Evolutionary conservation across 2,329 filamentous ascomycete genomes (phyloP).

Genomic region (Talaromyces sp.): DNA sequence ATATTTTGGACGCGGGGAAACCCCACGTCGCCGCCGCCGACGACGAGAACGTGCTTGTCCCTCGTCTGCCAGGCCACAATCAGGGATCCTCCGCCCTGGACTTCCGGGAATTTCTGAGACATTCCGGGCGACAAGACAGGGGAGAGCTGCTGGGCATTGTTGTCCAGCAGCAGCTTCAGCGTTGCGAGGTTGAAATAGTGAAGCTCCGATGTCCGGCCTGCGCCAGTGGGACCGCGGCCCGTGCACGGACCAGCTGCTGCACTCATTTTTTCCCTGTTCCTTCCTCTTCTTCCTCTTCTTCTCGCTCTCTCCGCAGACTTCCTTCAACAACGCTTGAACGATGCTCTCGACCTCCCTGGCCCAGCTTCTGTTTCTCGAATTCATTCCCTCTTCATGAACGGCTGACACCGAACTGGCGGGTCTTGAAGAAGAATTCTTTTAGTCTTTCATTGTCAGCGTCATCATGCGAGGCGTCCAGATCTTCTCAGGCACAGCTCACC

Average conservation of each 20-base stretch:
- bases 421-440: background rate
- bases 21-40: slow-evolving; percentile 88
- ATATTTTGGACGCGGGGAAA: slow-evolving; percentile 1
- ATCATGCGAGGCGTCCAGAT: slow-evolving; percentile 62
- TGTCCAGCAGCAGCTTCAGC: background rate
- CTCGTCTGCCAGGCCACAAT: slow-evolving; percentile 95
- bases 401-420: background rate
- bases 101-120: slow-evolving; percentile 62
- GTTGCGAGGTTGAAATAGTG: background rate
- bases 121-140: slow-evolving; percentile 25
- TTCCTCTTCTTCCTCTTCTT: slow-evolving; percentile 7
- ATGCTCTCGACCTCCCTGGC: slow-evolving; percentile 13
- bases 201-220: background rate
- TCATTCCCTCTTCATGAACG: slow-evolving; percentile 8
- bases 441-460: slow-evolving; percentile 7
- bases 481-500: slow-evolving; percentile 63
- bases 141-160: background rate
- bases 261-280: slow-evolving; percentile 14
- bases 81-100: slow-evolving; percentile 86
- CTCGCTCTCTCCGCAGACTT: slow-evolving; percentile 2
- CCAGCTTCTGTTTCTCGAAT: slow-evolving; percentile 7
- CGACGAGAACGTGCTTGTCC: slow-evolving; percentile 81
- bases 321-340: slow-evolving; percentile 7
- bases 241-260: slow-evolving; percentile 8
- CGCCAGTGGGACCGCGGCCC: background rate